Conservation (phyloP, 2,329 filamentous ascomycete genomes). For the Grosmannia huntii region DNA sequence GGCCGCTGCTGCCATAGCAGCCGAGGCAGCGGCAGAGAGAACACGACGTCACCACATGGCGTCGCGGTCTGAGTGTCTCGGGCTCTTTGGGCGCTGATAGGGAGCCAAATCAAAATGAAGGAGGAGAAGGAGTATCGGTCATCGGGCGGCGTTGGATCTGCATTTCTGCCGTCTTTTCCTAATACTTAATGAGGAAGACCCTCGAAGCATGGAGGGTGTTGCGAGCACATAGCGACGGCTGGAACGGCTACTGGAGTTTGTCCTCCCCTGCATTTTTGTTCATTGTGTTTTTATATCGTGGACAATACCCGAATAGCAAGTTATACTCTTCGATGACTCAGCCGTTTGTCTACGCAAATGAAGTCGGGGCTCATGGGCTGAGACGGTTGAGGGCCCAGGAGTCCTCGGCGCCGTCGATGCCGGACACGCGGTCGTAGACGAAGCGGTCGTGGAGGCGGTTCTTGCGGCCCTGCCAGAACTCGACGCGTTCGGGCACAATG, state of each 20-base stretch:
- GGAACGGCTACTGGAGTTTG: not conserved
- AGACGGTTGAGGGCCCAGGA: conserved; percentile 59
- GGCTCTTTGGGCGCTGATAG: not conserved
- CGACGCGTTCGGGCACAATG: conserved; percentile 71
- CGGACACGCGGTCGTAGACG: conserved; percentile 52
- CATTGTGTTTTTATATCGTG: not conserved
- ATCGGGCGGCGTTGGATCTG: not conserved
- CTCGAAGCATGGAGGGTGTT: not conserved
- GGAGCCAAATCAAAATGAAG: not conserved
- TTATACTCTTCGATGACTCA: not conserved
- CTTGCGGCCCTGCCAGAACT: conserved; percentile 93
- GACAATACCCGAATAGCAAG: not conserved
- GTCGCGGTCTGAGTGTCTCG: conserved; percentile 1
- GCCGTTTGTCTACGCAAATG: not conserved
- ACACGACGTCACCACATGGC: conserved; percentile 3
- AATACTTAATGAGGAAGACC: not conserved
- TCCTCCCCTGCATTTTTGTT: not conserved
- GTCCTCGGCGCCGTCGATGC: conserved; percentile 14
- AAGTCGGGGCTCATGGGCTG: conserved; percentile 44
- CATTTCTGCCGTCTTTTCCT: not conserved
- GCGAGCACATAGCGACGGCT: not conserved
- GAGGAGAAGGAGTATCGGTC: not conserved
- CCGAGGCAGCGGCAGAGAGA: not conserved
- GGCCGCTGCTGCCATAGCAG: not conserved
- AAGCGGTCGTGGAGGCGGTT: conserved; percentile 92